These are phyloP conservation scores for Geosmithia putterillii DNA, from an alignment of 2,329 filamentous ascomycete genomes.

Conservation along the genomic window DNA sequence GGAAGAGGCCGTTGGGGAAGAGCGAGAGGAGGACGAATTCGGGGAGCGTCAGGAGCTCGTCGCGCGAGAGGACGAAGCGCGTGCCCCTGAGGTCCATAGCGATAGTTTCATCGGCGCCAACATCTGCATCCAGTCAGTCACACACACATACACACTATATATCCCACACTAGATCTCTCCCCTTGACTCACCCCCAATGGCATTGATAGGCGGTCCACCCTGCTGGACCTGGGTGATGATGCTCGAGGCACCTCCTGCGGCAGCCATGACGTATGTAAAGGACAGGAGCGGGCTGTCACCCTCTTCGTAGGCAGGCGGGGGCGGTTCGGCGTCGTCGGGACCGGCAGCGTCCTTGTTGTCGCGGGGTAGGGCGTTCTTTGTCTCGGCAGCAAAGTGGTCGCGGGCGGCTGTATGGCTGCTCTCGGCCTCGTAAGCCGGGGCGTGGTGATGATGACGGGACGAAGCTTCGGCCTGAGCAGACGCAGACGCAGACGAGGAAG, in stretches of 20 bases:
- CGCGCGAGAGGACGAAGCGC: conserved; percentile 84
- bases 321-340: conserved; percentile 71
- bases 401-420: no score
- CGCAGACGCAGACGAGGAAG: no score
- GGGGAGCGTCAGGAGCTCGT: conserved; percentile 87
- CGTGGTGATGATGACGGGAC: conserved; percentile 42
- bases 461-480: conserved; percentile 20
- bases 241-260: conserved; percentile 91
- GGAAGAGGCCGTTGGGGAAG: conserved; percentile 95
- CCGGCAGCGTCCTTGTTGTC: conserved; percentile 65
- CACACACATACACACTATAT: not conserved
- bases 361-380: conserved; percentile 70
- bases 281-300: conserved; percentile 83
- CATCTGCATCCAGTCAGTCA: conserved; percentile 46
- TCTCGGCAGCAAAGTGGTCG: conserved; percentile 54
- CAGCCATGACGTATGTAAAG: conserved; percentile 96
- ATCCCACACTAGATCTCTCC: not conserved
- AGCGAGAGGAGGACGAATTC: conserved; percentile 97
- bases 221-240: conserved; percentile 99
- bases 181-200: conserved; percentile 58
- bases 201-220: conserved; percentile 77
- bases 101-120: conserved; percentile 85
- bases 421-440: conserved; percentile 12
- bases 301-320: conserved; percentile 91
- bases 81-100: conserved; percentile 90